A percentile compares a stretch with the other conserved stretches of the same genome.
These are phyloP conservation scores for Fusarium tjaetaba DNA, from an alignment of 2,329 filamentous ascomycete genomes.

Conservation along the genomic window DNA sequence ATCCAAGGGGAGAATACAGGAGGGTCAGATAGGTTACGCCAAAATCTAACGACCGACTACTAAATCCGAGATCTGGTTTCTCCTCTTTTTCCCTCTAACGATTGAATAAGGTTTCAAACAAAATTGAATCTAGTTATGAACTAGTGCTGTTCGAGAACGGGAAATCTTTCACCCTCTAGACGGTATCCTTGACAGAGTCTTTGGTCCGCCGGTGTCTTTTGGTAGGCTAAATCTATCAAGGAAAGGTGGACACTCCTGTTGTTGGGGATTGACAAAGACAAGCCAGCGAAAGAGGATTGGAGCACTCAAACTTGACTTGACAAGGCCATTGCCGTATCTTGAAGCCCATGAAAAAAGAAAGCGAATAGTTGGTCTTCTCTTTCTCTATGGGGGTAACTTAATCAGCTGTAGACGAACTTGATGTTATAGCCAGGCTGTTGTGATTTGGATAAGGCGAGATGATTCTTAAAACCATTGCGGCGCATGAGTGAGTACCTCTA, in stretches of 20 bases:
- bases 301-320: not conserved
- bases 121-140: not conserved
- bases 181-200: not conserved
- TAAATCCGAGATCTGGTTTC: not conserved
- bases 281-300: not conserved
- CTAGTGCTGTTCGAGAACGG: not conserved
- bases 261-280: not conserved
- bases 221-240: not conserved
- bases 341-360: not conserved
- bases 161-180: not conserved
- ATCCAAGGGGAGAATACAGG: too few species aligned
- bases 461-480: not conserved
- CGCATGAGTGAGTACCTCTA: too few species aligned
- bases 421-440: not conserved
- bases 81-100: not conserved
- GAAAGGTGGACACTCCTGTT: not conserved
- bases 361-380: too few species aligned
- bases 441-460: not conserved
- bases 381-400: too few species aligned
- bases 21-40: too few species aligned
- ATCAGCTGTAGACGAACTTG: not conserved
- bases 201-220: not conserved
- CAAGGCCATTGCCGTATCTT: not conserved
- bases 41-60: rapidly evolving
- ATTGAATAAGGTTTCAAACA: not conserved